These are phyloP conservation scores for Zasmidium angulare DNA, from an alignment of 2,329 filamentous ascomycete species.

Conservation along the genomic window DNA sequence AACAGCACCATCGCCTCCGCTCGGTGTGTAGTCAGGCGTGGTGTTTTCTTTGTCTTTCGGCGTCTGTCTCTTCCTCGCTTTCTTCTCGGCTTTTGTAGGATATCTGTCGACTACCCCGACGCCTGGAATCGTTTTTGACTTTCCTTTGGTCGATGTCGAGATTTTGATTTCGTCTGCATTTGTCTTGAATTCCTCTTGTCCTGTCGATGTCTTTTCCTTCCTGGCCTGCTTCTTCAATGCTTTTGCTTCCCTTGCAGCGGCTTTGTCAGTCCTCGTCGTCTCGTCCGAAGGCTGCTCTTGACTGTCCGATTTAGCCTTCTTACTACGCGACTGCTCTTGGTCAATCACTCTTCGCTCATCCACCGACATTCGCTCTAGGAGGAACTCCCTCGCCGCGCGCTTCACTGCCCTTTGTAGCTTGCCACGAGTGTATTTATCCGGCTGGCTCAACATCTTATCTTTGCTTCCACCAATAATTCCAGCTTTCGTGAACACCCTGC, in stretches of 20 bases:
- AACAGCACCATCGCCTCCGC: neutral
- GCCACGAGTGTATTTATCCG: constrained; percentile 16
- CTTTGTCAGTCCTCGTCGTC: constrained; percentile 6
- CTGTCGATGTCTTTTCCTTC: neutral
- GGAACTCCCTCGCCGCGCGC: constrained; percentile 16
- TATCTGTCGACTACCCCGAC: neutral
- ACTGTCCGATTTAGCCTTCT: neutral
- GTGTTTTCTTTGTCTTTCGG: neutral
- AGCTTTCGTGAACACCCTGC: constrained; percentile 8
- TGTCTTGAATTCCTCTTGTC: constrained; percentile 2
- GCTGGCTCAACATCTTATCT: constrained; percentile 2
- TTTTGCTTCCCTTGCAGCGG: constrained; percentile 16
- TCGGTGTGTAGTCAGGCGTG: neutral
- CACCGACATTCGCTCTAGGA: constrained; percentile 13
- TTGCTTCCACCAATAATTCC: neutral
- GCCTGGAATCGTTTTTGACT: constrained; percentile 20
- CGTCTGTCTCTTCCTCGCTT: constrained; percentile 16
- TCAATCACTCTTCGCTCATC: constrained; percentile 12
- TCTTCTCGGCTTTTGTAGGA: constrained; percentile 2
- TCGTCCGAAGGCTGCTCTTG: constrained; percentile 5
- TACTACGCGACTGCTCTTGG: neutral
- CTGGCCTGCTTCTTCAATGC: constrained; percentile 14
- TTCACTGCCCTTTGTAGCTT: constrained; percentile 20
- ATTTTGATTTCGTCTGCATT: constrained; percentile 29
- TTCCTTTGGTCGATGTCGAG: constrained; percentile 32